phyloP scores from a whole-genome alignment of 139 green algal species.

The Pseudopediastrum boryanum region DNA sequence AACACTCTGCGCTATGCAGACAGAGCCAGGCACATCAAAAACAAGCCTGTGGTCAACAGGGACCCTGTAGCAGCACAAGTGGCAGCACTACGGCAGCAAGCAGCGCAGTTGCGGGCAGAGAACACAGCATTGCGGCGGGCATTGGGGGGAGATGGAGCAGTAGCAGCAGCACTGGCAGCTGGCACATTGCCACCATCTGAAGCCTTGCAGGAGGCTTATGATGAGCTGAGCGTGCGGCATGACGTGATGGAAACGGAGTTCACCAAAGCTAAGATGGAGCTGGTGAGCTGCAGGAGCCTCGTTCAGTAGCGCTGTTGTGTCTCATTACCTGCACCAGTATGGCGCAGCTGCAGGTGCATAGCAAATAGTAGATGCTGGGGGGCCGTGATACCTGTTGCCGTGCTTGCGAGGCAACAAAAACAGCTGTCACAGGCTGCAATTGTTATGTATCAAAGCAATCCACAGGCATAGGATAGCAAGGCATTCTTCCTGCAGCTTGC shows the following conservation, averaged over 20 bases:
- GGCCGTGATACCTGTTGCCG: not conserved
- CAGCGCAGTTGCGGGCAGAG: conserved; percentile 67
- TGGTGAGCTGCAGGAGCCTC: conserved; percentile 53
- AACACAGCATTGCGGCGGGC: conserved; percentile 32
- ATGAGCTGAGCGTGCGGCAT: conserved; percentile 27
- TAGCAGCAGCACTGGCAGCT: no score
- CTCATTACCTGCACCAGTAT: no score
- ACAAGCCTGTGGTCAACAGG: conserved; percentile 94
- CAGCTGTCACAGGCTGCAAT: no score
- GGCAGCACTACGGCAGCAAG: conserved; percentile 75
- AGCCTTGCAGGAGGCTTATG: conserved; percentile 57
- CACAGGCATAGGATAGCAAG: not conserved
- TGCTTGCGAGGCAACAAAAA: no score
- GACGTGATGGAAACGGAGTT: conserved; percentile 63
- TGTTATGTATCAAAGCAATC: no score
- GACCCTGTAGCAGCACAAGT: conserved; percentile 84
- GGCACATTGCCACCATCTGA: conserved; percentile 44
- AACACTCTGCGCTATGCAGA: conserved; percentile 91
- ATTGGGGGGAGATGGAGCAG: not conserved
- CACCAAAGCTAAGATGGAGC: conserved; percentile 61
- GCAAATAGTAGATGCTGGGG: no score
- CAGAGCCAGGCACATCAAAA: conserved; percentile 91
- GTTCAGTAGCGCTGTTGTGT: not conserved
- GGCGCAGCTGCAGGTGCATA: no score
- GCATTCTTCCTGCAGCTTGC: not conserved